A percentile compares a stretch with the other conserved stretches of the same genome.
phyloP scores from a whole-genome alignment of 148 eudicot species.

The Rhododendron simsii region DNA sequence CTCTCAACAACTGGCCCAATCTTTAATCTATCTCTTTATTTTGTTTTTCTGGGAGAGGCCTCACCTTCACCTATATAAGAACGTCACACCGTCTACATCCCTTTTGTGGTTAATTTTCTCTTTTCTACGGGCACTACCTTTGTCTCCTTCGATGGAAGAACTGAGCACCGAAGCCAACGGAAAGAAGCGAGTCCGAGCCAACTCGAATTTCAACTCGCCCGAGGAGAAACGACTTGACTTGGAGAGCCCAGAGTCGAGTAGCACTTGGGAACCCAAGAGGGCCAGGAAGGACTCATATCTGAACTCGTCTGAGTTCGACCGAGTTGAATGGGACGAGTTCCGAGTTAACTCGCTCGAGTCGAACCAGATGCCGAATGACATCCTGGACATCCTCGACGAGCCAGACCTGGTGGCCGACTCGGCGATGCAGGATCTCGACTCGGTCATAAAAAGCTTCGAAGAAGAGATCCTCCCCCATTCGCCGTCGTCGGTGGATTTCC shows the following conservation, averaged over 20 bases:
- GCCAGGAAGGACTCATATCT: background rate
- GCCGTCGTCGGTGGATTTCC: background rate
- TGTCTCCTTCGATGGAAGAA: background rate
- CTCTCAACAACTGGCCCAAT: background rate
- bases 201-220: conserved; percentile 8
- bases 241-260: background rate
- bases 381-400: conserved; percentile 34
- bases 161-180: background rate
- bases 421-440: conserved; percentile 30
- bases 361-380: conserved; percentile 1
- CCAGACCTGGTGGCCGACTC: conserved; percentile 14
- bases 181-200: conserved; percentile 16
- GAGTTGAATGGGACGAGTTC: background rate
- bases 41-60: background rate
- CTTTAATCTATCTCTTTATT: background rate
- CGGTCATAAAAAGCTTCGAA: conserved; percentile 36
- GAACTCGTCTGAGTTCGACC: conserved; percentile 2
- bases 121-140: background rate
- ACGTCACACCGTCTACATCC: background rate
- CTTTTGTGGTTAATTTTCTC: background rate
- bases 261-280: background rate
- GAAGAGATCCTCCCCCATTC: conserved; percentile 26
- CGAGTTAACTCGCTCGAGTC: background rate
- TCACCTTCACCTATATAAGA: background rate
- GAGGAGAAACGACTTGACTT: background rate